phyloP scores from a whole-genome alignment of 345 rosid genomes.

The Melaleuca alternifolia region DNA sequence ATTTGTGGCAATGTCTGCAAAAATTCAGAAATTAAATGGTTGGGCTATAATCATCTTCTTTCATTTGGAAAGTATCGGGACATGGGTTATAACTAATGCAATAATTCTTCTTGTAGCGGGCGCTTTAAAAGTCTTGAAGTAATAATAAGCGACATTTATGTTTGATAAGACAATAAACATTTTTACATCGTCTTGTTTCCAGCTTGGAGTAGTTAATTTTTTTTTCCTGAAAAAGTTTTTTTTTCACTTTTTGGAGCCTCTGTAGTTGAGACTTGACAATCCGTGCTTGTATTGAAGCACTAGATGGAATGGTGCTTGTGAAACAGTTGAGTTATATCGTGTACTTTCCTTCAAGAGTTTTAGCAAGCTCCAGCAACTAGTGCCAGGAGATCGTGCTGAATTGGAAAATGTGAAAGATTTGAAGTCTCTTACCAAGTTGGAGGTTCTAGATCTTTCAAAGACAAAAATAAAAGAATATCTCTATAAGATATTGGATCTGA shows the following conservation, averaged over 20 bases:
- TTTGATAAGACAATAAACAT: not conserved
- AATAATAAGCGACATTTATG: not conserved
- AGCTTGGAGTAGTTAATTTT: not conserved
- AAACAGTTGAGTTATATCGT: rapidly evolving
- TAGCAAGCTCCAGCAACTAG: not conserved
- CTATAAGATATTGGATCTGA: not conserved
- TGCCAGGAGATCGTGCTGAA: not conserved
- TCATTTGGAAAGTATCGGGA: not conserved
- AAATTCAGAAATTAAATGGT: not conserved
- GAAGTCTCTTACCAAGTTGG: not conserved
- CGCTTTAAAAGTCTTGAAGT: not conserved
- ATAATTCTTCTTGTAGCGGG: not conserved
- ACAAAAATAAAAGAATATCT: not conserved
- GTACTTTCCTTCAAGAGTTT: not conserved
- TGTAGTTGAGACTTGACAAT: not conserved
- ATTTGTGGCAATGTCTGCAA: not conserved
- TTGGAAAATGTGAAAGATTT: not conserved
- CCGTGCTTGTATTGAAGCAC: rapidly evolving
- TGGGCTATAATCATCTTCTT: not conserved
- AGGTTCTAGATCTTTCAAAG: not conserved
- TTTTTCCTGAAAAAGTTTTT: not conserved
- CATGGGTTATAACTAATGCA: not conserved
- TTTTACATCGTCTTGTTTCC: not conserved
- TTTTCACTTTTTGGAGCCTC: not conserved
- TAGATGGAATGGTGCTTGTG: rapidly evolving